These are phyloP conservation scores for Phycomyces nitens DNA, from an alignment of 192 early-diverging fungal genomes.

Conservation along the genomic window DNA sequence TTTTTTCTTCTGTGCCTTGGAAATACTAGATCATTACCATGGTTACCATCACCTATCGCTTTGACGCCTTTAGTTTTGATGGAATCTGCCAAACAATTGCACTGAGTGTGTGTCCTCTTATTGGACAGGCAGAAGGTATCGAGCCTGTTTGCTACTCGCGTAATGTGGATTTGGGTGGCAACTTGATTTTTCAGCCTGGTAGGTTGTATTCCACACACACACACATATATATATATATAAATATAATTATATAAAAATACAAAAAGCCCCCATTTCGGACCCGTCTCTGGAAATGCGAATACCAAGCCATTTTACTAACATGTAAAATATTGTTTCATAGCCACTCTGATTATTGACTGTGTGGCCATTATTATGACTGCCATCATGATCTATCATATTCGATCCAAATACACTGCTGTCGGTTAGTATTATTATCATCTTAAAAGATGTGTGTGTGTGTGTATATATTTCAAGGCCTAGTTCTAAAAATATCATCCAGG, in stretches of 20 bases:
- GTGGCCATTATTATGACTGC: slow-evolving; percentile 92
- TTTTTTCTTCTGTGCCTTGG: not conserved
- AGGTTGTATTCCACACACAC: no score
- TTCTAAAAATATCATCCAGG: slow-evolving; percentile 41
- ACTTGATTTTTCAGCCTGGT: slow-evolving; percentile 90
- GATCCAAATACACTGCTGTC: slow-evolving; percentile 98
- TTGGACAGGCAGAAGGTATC: slow-evolving; percentile 69
- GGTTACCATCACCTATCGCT: slow-evolving; percentile 29
- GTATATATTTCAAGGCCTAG: not conserved
- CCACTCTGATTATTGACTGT: slow-evolving; percentile 90
- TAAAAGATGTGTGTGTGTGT: no score
- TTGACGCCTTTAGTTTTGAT: slow-evolving; percentile 83
- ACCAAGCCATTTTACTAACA: not conserved
- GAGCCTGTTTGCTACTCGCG: slow-evolving; percentile 94
- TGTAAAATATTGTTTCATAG: slow-evolving; percentile 30
- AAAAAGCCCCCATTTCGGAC: not conserved
- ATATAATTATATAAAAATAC: not conserved
- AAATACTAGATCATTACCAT: slow-evolving; percentile 12
- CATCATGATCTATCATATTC: slow-evolving; percentile 98
- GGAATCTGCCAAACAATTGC: slow-evolving; percentile 82
- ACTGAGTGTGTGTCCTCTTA: slow-evolving; percentile 86
- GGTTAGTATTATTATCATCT: slow-evolving; percentile 53
- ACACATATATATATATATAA: not conserved
- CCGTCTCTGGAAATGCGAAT: not conserved
- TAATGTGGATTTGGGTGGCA: slow-evolving; percentile 84